A percentile compares a stretch with the other conserved stretches of the same genome.
Conservation (phyloP, 176 grass and related monocot species). For the Eleusine indica region DNA sequence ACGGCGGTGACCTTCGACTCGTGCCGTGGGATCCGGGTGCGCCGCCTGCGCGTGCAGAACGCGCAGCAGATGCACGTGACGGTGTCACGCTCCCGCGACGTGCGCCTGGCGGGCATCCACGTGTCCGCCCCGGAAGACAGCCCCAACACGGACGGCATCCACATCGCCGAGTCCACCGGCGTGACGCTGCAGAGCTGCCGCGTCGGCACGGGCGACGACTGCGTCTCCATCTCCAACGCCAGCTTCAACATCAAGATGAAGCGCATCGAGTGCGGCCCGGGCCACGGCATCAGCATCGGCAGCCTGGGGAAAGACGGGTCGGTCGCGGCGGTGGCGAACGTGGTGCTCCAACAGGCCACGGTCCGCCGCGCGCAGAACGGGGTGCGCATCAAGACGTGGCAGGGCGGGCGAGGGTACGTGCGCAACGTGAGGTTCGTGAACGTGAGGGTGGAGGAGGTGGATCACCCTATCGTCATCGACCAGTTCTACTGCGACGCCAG, state of each 20-base stretch:
- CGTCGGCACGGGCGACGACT: slow-evolving; percentile 96
- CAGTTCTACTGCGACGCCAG: slow-evolving; percentile 91
- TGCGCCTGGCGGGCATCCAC: slow-evolving; percentile 55
- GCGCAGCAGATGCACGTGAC: slow-evolving; percentile 92
- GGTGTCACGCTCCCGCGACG: slow-evolving; percentile 54
- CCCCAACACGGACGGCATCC: slow-evolving; percentile 97
- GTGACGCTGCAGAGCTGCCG: slow-evolving; percentile 62
- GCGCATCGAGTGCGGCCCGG: slow-evolving; percentile 71
- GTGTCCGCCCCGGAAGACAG: slow-evolving; percentile 75
- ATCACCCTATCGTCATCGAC: slow-evolving; percentile 93
- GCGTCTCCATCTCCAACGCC: slow-evolving; percentile 82
- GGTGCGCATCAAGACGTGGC: slow-evolving; percentile 94
- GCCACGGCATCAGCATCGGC: slow-evolving; percentile 95
- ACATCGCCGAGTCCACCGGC: slow-evolving; percentile 72
- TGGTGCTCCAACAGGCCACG: slow-evolving; percentile 64
- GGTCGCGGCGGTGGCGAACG: slow-evolving; percentile 52
- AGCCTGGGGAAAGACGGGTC: slow-evolving; percentile 78
- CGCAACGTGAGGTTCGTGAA: slow-evolving; percentile 64
- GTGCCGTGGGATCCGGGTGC: slow-evolving; percentile 53
- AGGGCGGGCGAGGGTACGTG: slow-evolving; percentile 79
- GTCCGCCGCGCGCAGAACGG: slow-evolving; percentile 68
- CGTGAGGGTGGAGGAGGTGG: slow-evolving; percentile 62
- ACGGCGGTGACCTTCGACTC: slow-evolving; percentile 84
- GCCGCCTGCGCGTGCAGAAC: slow-evolving; percentile 66
- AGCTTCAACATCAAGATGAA: slow-evolving; percentile 72